Percentiles rank a stretch among this genome's conserved stretches.
Conservation (phyloP, 305 asterid species). For the Petunia hybrid region DNA sequence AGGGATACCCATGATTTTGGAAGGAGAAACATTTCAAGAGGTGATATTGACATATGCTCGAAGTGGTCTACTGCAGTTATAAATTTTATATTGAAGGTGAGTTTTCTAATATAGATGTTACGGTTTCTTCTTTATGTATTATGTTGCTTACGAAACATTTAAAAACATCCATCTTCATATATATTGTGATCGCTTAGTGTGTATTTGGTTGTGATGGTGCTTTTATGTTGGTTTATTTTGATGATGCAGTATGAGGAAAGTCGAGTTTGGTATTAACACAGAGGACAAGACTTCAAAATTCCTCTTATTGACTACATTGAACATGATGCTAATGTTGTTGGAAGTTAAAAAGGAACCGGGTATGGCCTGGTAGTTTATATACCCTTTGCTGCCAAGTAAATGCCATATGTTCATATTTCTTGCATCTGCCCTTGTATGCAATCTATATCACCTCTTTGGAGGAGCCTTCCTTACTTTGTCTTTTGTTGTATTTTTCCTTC, state of each 20-base stretch:
- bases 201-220: conserved; percentile 17
- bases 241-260: conserved; percentile 73
- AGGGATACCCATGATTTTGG: conserved; percentile 46
- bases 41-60: conserved; percentile 63
- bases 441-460: neutral
- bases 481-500: too few relatives aligned
- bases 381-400: conserved; percentile 28
- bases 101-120: neutral
- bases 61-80: conserved; percentile 61
- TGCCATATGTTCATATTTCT: neutral
- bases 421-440: too few relatives aligned
- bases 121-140: too few relatives aligned
- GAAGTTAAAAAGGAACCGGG: conserved; percentile 53
- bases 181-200: too few relatives aligned
- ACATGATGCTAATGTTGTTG: conserved; percentile 57
- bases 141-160: too few relatives aligned
- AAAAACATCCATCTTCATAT: too few relatives aligned
- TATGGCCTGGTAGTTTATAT: conserved; percentile 63
- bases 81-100: conserved; percentile 85
- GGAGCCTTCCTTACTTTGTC: too few relatives aligned
- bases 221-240: too few relatives aligned
- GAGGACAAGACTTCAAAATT: conserved; percentile 83
- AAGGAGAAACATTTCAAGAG: conserved; percentile 59
- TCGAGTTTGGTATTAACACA: conserved; percentile 84
- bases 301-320: conserved; percentile 58